Percentiles rank a stretch among this genome's conserved stretches.
phyloP scores from a whole-genome alignment of 768 basidiomycete species.

The Lyophyllum semitale region DNA sequence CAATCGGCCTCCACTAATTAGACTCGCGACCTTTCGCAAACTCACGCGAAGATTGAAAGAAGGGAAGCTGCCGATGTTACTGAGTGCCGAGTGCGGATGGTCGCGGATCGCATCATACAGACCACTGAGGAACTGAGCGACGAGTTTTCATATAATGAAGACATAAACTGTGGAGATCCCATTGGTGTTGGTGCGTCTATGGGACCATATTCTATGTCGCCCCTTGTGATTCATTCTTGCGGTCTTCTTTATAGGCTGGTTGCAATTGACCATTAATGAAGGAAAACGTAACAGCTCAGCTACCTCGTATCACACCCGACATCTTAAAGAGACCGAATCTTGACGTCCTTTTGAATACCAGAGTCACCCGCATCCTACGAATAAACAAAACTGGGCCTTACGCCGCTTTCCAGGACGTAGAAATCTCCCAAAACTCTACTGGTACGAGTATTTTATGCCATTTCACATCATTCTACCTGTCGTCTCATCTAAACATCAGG shows the following conservation, averaged over 20 bases:
- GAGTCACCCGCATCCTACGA: constrained; percentile 23
- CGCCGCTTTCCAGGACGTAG: background rate
- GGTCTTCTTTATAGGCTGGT: constrained; percentile 13
- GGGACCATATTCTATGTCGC: constrained; percentile 1
- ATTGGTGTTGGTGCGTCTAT: constrained; percentile 39
- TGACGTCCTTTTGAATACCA: constrained; percentile 24
- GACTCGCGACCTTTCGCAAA: too few species aligned
- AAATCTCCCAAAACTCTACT: background rate
- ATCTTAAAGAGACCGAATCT: constrained; percentile 25
- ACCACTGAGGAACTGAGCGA: constrained; percentile 32
- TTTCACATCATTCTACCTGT: too few species aligned
- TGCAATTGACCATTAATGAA: constrained; percentile 12
- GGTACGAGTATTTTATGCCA: too few species aligned
- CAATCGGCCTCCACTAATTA: too few species aligned
- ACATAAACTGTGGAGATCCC: constrained; percentile 42
- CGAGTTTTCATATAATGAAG: constrained; percentile 41
- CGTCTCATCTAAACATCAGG: too few species aligned
- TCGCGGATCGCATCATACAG: constrained; percentile 32
- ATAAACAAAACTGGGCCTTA: constrained; percentile 1
- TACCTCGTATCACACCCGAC: constrained; percentile 21
- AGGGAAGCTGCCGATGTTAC: too few species aligned
- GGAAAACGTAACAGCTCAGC: constrained; percentile 21
- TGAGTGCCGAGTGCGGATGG: too few species aligned
- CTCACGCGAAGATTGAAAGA: too few species aligned
- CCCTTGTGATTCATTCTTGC: constrained; percentile 12